Conservation (phyloP, 345 rosid species). For the Salix koriyanagi region DNA sequence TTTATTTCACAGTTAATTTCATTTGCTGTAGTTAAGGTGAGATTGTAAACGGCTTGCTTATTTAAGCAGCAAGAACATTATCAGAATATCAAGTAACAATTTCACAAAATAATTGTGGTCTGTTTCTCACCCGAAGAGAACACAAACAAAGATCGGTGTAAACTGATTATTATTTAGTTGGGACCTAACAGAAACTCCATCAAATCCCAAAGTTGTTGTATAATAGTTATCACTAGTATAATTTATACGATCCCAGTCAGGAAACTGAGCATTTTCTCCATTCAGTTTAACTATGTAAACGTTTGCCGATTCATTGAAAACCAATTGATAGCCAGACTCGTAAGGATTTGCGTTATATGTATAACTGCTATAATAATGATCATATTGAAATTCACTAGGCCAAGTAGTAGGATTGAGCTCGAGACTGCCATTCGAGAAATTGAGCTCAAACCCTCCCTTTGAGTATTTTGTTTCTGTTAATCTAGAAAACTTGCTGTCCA, state of each 20-base stretch:
- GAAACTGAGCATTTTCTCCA: conserved; percentile 12
- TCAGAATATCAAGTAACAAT: too few species aligned
- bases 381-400: conserved; percentile 3
- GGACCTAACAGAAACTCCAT: conserved; percentile 6
- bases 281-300: neutral
- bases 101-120: too few species aligned
- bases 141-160: too few species aligned
- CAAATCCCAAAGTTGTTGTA: conserved; percentile 25
- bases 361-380: conserved; percentile 12
- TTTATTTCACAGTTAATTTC: too few species aligned
- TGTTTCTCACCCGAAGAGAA: too few species aligned
- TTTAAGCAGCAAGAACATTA: too few species aligned
- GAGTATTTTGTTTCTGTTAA: conserved; percentile 17
- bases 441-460: conserved; percentile 18
- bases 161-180: too few species aligned
- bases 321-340: conserved; percentile 1
- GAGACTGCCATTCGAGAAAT: conserved; percentile 15
- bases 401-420: conserved; percentile 16
- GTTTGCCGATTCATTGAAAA: conserved; percentile 10
- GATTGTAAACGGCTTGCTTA: too few species aligned
- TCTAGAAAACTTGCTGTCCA: conserved; percentile 9
- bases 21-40: too few species aligned
- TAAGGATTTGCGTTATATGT: conserved; percentile 3
- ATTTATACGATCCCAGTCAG: neutral
- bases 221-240: conserved; percentile 9